These are phyloP conservation scores for Colletotrichum acutatum DNA, from an alignment of 2,329 filamentous ascomycete genomes.

Conservation along the genomic window DNA sequence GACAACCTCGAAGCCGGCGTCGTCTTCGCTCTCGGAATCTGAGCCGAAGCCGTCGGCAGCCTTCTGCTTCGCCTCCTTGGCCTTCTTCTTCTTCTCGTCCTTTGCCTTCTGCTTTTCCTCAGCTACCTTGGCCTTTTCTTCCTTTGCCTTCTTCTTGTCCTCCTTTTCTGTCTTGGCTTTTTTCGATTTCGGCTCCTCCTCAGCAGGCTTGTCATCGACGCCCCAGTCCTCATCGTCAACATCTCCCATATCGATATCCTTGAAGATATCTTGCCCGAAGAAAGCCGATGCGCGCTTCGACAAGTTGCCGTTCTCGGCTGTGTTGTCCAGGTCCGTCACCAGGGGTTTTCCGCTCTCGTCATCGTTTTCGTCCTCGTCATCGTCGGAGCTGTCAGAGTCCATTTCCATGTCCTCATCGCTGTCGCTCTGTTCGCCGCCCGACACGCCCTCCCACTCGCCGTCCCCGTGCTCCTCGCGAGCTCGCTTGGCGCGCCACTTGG, in stretches of 20 bases:
- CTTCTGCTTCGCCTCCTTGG: conserved; percentile 51
- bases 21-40: conserved; percentile 50
- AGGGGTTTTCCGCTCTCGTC: conserved; percentile 42
- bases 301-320: conserved; percentile 67
- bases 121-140: conserved; percentile 42
- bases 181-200: conserved; percentile 17
- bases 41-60: conserved; percentile 45
- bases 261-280: conserved; percentile 95
- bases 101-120: conserved; percentile 29
- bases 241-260: conserved; percentile 68
- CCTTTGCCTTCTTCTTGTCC: conserved; percentile 40
- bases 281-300: conserved; percentile 88
- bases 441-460: conserved; percentile 93
- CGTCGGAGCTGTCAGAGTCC: conserved; percentile 65
- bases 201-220: conserved; percentile 43
- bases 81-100: conserved; percentile 42
- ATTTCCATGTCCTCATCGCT: conserved; percentile 63
- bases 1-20: conserved; percentile 71
- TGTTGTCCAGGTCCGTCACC: conserved; percentile 51
- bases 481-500: conserved; percentile 92
- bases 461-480: conserved; percentile 83
- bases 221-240: conserved; percentile 45
- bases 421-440: conserved; percentile 72
- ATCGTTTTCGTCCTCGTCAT: conserved; percentile 43
- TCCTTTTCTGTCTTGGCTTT: conserved; percentile 25